A percentile compares a stretch with the other conserved stretches of the same genome.
phyloP scores from a whole-genome alignment of 2,329 filamentous ascomycete genomes.

The Coniochaeta pulveracea region DNA sequence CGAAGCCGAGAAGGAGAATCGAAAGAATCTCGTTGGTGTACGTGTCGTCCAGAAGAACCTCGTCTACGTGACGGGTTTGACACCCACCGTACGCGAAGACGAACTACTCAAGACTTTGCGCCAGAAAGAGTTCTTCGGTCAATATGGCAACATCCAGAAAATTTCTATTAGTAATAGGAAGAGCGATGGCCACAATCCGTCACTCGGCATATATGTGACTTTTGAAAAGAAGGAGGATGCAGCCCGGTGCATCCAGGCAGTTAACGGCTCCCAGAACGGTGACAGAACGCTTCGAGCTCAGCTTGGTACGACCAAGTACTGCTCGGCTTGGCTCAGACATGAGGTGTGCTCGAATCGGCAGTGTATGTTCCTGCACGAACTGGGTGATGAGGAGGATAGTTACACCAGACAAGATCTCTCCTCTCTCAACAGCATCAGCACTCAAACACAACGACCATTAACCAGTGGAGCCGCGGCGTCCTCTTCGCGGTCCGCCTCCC shows the following conservation, averaged over 20 bases:
- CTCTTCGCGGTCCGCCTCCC: slow-evolving; percentile 40
- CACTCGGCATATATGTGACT: slow-evolving; percentile 96
- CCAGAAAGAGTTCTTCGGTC: slow-evolving; percentile 88
- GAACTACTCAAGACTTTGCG: slow-evolving; percentile 83
- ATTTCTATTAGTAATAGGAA: slow-evolving; percentile 97
- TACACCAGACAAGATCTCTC: slow-evolving; percentile 92
- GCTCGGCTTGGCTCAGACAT: slow-evolving; percentile 88
- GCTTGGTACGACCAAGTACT: slow-evolving; percentile 92
- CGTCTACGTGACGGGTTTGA: slow-evolving; percentile 93
- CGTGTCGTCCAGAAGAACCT: slow-evolving; percentile 97
- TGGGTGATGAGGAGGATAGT: slow-evolving; percentile 95
- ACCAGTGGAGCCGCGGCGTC: slow-evolving; percentile 30
- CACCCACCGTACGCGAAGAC: slow-evolving; percentile 84
- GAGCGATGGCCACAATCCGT: slow-evolving; percentile 66
- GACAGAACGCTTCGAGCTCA: slow-evolving; percentile 73
- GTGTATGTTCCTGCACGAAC: slow-evolving; percentile 96
- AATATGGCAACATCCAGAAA: slow-evolving; percentile 97
- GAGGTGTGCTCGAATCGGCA: slow-evolving; percentile 92
- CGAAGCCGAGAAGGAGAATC: slow-evolving; percentile 88
- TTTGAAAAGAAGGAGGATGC: slow-evolving; percentile 90
- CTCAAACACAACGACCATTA: slow-evolving; percentile 61
- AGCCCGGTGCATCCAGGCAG: slow-evolving; percentile 76
- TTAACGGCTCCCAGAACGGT: slow-evolving; percentile 86
- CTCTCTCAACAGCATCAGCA: slow-evolving; percentile 83
- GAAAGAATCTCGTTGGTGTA: slow-evolving; percentile 91